Conservation (phyloP, 208 protist genomes). For the Trypanosoma scelopori region DNA sequence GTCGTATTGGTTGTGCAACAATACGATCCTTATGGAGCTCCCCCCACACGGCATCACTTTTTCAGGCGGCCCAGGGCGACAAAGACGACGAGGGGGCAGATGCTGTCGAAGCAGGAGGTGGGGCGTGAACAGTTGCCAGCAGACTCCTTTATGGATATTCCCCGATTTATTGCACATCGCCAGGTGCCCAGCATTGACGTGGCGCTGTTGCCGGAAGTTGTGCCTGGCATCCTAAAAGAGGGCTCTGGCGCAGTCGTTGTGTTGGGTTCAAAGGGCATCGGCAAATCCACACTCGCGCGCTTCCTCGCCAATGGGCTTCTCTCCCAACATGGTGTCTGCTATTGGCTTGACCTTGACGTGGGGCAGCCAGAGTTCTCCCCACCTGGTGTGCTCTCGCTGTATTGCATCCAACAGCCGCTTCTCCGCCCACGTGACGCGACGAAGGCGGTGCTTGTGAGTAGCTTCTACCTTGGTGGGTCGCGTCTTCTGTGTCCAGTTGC, state of each 20-base stretch:
- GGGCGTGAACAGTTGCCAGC: not conserved
- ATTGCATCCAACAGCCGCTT: constrained; percentile 54
- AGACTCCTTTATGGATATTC: constrained; percentile 65
- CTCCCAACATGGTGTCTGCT: constrained; percentile 70
- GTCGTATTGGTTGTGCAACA: constrained; percentile 67
- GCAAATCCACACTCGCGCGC: constrained; percentile 85
- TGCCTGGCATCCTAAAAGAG: constrained; percentile 42
- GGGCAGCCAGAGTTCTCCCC: constrained; percentile 88
- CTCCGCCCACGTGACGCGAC: constrained; percentile 39
- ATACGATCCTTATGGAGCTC: constrained; percentile 27
- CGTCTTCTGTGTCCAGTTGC: constrained; percentile 48
- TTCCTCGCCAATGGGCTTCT: constrained; percentile 76
- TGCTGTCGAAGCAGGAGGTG: too few species aligned
- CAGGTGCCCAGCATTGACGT: constrained; percentile 43
- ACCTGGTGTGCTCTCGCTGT: constrained; percentile 67
- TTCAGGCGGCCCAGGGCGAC: constrained; percentile 6
- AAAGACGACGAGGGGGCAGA: too few species aligned
- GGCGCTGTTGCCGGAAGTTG: constrained; percentile 51
- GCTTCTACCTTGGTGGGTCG: constrained; percentile 57
- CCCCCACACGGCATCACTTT: constrained; percentile 24
- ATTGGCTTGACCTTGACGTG: constrained; percentile 86
- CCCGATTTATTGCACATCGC: constrained; percentile 59
- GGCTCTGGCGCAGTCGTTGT: constrained; percentile 58
- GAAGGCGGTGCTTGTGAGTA: constrained; percentile 37
- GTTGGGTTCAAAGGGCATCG: constrained; percentile 70